Percentiles rank a stretch among this genome's conserved stretches.
These are phyloP conservation scores for Lactuca sativa DNA, from an alignment of 129 eudicot genomes.

Conservation along the genomic window DNA sequence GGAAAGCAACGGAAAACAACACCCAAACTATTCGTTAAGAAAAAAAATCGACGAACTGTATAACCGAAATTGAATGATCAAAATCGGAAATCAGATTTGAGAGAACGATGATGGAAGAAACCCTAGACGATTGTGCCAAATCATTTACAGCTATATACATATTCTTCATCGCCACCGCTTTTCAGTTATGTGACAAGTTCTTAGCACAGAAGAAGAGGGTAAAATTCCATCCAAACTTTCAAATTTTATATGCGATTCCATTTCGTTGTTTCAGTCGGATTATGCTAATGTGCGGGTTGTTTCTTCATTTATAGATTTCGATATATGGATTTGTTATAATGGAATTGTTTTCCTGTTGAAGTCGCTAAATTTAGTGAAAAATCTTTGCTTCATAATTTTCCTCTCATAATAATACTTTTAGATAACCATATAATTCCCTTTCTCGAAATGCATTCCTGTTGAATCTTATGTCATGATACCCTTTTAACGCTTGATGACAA, in stretches of 20 bases:
- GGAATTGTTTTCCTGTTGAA: neutral
- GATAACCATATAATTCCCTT: neutral
- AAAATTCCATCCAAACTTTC: neutral
- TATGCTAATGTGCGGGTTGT: neutral
- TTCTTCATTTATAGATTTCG: neutral
- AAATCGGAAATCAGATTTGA: conserved; percentile 1
- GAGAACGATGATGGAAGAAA: conserved; percentile 36
- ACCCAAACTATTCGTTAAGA: conserved; percentile 3
- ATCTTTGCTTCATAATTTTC: neutral
- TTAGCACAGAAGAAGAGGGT: conserved; percentile 55
- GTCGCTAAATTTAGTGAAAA: neutral
- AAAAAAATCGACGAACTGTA: conserved; percentile 8
- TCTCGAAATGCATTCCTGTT: neutral
- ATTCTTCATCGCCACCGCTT: conserved; percentile 45
- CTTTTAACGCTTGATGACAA: neutral
- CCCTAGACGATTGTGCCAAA: conserved; percentile 31
- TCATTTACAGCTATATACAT: conserved; percentile 53
- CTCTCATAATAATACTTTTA: neutral
- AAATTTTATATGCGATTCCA: neutral
- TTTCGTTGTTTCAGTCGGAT: neutral
- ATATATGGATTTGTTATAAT: neutral
- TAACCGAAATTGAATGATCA: conserved; percentile 9
- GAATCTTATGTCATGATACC: neutral
- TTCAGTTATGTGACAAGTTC: conserved; percentile 47
- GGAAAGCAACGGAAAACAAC: neutral